Base-by-base conservation (phyloP, 1,139 yeast genomes). In the Taiozyma onychis region DNA sequence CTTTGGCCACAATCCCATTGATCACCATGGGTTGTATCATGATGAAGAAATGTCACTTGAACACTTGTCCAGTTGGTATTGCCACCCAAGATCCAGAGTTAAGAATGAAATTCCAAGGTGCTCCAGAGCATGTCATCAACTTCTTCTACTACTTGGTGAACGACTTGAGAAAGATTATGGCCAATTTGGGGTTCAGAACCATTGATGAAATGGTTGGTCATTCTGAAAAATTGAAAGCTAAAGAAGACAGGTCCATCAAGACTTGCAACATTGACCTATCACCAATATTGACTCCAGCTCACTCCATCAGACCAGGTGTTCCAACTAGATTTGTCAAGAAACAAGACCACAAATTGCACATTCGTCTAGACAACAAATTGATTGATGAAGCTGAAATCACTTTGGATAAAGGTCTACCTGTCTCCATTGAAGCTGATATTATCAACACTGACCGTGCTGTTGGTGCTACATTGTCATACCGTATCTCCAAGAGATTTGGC, bases 171-270 rank as follows among this genome's bases (percentile, higher is more conserved):
- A 81, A 78, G 53, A 85, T 88, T 64, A 93, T 93, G 99, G 97
- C 98, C 48, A 78, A 82, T 65, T 81, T 93, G 57, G 99, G 99
- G 54, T 93, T 85, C 81, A 81, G 99, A 68, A 89, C 96, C 50
- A 82, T 93, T 66, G 91, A 89, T 66, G 99, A 93, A 74, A 93
- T 93, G 99, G 91, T 93, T 62, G 99, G 99, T 64, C 89, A 87
- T 67, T 88, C 98, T 45, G 99, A 93, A 73, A 88, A 83, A 70
- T 80, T 93, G 66, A 77, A 73, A 63, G 95, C 90, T 51, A 78
- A 96, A 63, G 96, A 88, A 57, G 95, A 89, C 64, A 82, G 95
- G 64, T 88, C 83, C 67, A 84, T 95, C 57, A 93, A 93, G 81
- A 90, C 93, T 57, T 89, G 91, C 52, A 88, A 88, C 74, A 80